Evolutionary conservation across 768 basidiomycete genomes (phyloP).

Genomic region (Lactarius vividus): DNA sequence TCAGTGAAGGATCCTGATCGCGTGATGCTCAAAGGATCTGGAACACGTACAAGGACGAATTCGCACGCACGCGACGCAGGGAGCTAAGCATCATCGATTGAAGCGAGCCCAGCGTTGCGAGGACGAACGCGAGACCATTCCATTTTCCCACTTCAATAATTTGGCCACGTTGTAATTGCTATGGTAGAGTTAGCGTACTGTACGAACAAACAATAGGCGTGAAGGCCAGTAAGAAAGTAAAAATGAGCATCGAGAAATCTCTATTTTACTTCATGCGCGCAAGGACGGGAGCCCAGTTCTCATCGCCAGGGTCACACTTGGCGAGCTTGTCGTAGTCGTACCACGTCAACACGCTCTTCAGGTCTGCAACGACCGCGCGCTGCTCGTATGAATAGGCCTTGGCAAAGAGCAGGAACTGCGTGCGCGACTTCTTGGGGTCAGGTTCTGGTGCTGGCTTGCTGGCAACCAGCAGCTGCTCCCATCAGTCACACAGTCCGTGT

Average conservation of each 20-base stretch:
- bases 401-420: constrained; percentile 50
- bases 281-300: constrained; percentile 38
- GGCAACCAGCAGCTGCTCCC: constrained; percentile 57
- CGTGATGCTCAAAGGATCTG: constrained; percentile 65
- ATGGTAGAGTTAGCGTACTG: constrained; percentile 23
- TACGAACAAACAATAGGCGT: constrained; percentile 12
- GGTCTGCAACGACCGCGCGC: constrained; percentile 58
- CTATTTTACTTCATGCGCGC: constrained; percentile 28
- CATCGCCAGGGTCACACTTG: constrained; percentile 62
- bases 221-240: not conserved
- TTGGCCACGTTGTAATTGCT: constrained; percentile 1
- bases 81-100: constrained; percentile 79
- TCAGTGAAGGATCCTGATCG: constrained; percentile 1
- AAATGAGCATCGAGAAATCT: not conserved
- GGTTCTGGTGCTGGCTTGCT: constrained; percentile 46
- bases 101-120: constrained; percentile 3
- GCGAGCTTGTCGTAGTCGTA: constrained; percentile 68
- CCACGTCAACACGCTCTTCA: constrained; percentile 68
- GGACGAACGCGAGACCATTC: not conserved
- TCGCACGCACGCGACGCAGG: constrained; percentile 76
- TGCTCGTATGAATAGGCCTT: constrained; percentile 66
- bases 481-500: not conserved
- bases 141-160: constrained; percentile 2
- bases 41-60: constrained; percentile 93
- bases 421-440: constrained; percentile 28